Percentiles rank a stretch among this genome's conserved stretches.
Evolutionary conservation across 768 basidiomycete genomes (phyloP).

Genomic region (Astraeus odoratus): DNA sequence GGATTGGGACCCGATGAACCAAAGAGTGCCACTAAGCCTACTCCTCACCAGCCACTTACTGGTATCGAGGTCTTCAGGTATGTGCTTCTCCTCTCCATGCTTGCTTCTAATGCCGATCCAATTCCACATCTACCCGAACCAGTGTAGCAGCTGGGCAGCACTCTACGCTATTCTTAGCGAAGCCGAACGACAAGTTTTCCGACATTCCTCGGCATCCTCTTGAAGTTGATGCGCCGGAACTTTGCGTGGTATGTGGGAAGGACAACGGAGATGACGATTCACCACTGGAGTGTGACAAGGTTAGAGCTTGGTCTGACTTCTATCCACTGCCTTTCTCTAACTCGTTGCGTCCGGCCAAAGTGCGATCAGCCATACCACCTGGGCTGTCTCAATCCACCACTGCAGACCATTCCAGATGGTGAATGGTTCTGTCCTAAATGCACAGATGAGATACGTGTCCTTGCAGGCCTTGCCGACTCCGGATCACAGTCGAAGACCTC

Average conservation of each 20-base stretch:
- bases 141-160: conserved; percentile 85
- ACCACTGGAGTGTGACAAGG: conserved; percentile 90
- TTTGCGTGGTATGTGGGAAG: conserved; percentile 65
- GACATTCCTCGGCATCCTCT: conserved; percentile 77
- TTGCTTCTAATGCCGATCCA: not conserved
- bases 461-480: conserved; percentile 12
- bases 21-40: conserved; percentile 84
- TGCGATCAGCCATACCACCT: conserved; percentile 89
- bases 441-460: conserved; percentile 48
- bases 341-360: conserved; percentile 32
- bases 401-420: conserved; percentile 72
- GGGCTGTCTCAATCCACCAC: conserved; percentile 71
- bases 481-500: conserved; percentile 16
- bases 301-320: conserved; percentile 19
- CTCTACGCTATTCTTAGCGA: conserved; percentile 77
- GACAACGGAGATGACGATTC: conserved; percentile 68
- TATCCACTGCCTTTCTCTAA: conserved; percentile 3
- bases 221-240: conserved; percentile 58
- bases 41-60: conserved; percentile 57
- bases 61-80: conserved; percentile 68
- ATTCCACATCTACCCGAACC: conserved; percentile 3
- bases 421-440: conserved; percentile 92
- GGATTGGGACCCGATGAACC: conserved; percentile 74
- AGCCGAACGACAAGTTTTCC: conserved; percentile 64
- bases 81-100: conserved; percentile 36